phyloP scores from a whole-genome alignment of 2,329 filamentous ascomycete species.

The Myriosclerotinia duriaeana region DNA sequence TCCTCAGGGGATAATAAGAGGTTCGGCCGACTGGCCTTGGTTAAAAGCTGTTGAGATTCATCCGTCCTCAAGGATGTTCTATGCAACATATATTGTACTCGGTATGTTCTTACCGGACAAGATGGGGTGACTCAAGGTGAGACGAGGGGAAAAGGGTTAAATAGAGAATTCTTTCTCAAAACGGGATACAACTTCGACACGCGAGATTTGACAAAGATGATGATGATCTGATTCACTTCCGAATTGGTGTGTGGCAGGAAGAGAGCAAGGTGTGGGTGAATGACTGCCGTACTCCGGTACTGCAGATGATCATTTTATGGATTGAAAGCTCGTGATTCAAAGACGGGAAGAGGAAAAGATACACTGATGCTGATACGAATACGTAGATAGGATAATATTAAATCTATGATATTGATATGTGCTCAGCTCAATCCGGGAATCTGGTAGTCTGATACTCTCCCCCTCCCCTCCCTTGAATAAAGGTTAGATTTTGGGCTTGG shows the following conservation, averaged over 20 bases:
- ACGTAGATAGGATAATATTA: constrained; percentile 9
- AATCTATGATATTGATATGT: constrained; percentile 7
- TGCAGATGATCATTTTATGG: constrained; percentile 1
- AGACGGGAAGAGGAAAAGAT: constrained; percentile 4
- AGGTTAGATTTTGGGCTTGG: too few species aligned
- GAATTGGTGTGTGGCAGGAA: neutral
- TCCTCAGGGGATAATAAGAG: constrained; percentile 8
- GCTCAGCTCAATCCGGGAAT: constrained; percentile 18
- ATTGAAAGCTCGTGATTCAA: constrained; percentile 13
- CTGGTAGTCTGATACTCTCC: neutral
- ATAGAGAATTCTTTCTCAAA: neutral
- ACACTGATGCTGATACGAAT: neutral
- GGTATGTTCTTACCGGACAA: constrained; percentile 6
- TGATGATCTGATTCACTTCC: constrained; percentile 3
- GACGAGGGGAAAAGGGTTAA: neutral
- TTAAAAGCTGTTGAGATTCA: constrained; percentile 2
- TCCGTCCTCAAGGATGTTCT: too few species aligned
- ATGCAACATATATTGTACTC: constrained; percentile 15
- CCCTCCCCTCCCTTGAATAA: too few species aligned
- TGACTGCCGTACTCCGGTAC: constrained; percentile 16
- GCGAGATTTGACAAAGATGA: neutral
- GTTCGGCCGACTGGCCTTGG: constrained; percentile 13
- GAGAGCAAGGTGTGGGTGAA: neutral
- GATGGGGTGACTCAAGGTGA: neutral
- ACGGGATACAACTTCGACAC: constrained; percentile 16